Evolutionary conservation across 306 rosid species (phyloP), one percentile per base, ranked within the genome.

Genomic region (Castanopsis chinensis): DNA sequence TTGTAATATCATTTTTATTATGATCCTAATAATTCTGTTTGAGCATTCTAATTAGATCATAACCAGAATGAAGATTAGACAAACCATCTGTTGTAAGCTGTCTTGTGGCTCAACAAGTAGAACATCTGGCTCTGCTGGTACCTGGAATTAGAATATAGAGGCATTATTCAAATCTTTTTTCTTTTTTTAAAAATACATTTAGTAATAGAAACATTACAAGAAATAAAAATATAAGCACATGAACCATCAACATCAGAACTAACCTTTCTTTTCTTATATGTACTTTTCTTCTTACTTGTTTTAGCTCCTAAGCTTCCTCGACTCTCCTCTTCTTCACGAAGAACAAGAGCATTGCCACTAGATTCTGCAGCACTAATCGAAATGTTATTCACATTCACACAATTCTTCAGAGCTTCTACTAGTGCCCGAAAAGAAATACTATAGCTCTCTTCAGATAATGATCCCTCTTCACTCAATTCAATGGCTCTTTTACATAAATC

Each of bases 381-480:
- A 17, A 86, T 76, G 81, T 88, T 86, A 60, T 88, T 88, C 69
- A 88, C 82, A 69, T 86, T 81, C 56, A 88, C 91, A 82, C 89
- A 88, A 72, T 77, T 88, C 86, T 79, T 88, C 81, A 88, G 70
- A 76, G 86, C 80, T 79, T 88, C 89, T 14, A 83, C 85, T 19
- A 88, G 69, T 57, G 88, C 76, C 60, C 89, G 86, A 45, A 85
- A 79, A 75, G 83, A 85, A 53, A 88, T 75, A 79, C 78, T 81
- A 73, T 88, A 79, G 67, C 81, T 81, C 67, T 86, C 91, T 80
- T 88, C 89, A 17, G 88, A 88, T 37, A 77, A 20, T 20, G 91
- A 88, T 69, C 91, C 91, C 79, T 86, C 91, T 88, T 88, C 91
- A 77, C 91, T 85, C 80, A 88, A 83, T 56, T 86, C 91, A 19